phyloP scores from a whole-genome alignment of 108 stramenopile species.

The Aureococcus anophagefferens region DNA sequence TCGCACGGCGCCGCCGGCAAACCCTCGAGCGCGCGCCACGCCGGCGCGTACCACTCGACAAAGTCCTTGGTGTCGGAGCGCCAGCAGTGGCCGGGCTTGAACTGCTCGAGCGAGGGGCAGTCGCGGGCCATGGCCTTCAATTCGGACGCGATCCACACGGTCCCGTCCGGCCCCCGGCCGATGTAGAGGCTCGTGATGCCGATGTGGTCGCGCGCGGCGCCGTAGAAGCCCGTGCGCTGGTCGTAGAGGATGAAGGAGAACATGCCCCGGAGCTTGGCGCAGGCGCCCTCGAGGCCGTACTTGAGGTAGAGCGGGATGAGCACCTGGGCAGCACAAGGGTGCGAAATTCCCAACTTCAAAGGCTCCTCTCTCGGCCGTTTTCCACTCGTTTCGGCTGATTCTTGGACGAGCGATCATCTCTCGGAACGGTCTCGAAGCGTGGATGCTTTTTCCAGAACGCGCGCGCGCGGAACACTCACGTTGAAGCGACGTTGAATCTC shows the following conservation, averaged over 20 bases:
- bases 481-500: too few species aligned
- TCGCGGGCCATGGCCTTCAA: slow-evolving; percentile 64
- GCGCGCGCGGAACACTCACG: too few species aligned
- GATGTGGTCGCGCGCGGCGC: slow-evolving; percentile 86
- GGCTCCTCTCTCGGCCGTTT: too few species aligned
- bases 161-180: slow-evolving; percentile 87
- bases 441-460: too few species aligned
- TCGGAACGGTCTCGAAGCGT: too few species aligned
- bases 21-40: slow-evolving; percentile 41
- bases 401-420: too few species aligned
- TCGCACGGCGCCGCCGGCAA: slow-evolving; percentile 24
- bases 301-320: slow-evolving; percentile 80
- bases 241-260: slow-evolving; percentile 93
- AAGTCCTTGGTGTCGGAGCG: slow-evolving; percentile 69
- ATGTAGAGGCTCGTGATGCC: slow-evolving; percentile 94
- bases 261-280: slow-evolving; percentile 77
- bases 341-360: too few species aligned
- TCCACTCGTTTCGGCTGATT: too few species aligned
- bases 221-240: slow-evolving; percentile 62
- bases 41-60: slow-evolving; percentile 80
- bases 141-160: slow-evolving; percentile 77
- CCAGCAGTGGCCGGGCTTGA: slow-evolving; percentile 92
- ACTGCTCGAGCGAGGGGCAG: slow-evolving; percentile 71
- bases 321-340: too few species aligned
- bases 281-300: slow-evolving; percentile 49